A percentile compares a stretch with the other conserved stretches of the same genome.
Conservation (phyloP, 2,329 filamentous ascomycete genomes). For the Claviceps sp. region DNA sequence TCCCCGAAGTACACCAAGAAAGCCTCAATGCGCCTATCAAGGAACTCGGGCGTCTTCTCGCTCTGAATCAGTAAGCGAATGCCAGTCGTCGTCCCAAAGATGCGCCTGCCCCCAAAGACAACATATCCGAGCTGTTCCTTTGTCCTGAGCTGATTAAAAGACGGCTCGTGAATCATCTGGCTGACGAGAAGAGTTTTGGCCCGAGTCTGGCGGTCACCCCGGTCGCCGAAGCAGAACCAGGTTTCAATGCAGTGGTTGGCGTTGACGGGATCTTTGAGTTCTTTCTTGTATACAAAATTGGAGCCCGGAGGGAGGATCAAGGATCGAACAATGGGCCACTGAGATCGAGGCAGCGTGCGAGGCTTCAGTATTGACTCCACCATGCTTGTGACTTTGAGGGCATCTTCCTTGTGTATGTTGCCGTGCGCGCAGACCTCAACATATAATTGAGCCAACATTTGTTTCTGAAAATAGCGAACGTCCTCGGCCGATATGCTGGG, state of each 20-base stretch:
- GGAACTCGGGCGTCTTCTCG: conserved; percentile 69
- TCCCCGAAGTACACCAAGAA: conserved; percentile 60
- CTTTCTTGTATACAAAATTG: conserved; percentile 73
- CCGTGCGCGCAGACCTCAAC: conserved; percentile 83
- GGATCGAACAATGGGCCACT: conserved; percentile 69
- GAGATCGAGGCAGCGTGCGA: conserved; percentile 55
- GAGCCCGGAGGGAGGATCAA: conserved; percentile 65
- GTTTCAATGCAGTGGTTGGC: conserved; percentile 81
- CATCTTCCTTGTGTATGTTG: conserved; percentile 90
- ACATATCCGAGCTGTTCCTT: conserved; percentile 98
- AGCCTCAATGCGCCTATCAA: conserved; percentile 76
- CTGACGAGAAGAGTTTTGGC: conserved; percentile 71
- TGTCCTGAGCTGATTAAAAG: conserved; percentile 86
- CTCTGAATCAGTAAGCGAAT: conserved; percentile 90
- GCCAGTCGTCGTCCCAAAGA: conserved; percentile 64
- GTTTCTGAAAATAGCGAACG: conserved; percentile 63
- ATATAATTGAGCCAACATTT: conserved; percentile 70
- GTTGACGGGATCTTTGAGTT: conserved; percentile 73
- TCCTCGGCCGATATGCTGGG: conserved; percentile 60
- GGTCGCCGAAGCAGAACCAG: conserved; percentile 56
- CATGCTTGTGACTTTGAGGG: conserved; percentile 69
- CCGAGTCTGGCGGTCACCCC: conserved; percentile 53
- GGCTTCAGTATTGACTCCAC: conserved; percentile 68
- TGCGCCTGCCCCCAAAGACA: conserved; percentile 69
- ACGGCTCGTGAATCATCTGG: conserved; percentile 85